Percentiles rank a stretch among this genome's conserved stretches.
Conservation (phyloP, 2,329 filamentous ascomycete genomes). For the Alternaria ethzedia region DNA sequence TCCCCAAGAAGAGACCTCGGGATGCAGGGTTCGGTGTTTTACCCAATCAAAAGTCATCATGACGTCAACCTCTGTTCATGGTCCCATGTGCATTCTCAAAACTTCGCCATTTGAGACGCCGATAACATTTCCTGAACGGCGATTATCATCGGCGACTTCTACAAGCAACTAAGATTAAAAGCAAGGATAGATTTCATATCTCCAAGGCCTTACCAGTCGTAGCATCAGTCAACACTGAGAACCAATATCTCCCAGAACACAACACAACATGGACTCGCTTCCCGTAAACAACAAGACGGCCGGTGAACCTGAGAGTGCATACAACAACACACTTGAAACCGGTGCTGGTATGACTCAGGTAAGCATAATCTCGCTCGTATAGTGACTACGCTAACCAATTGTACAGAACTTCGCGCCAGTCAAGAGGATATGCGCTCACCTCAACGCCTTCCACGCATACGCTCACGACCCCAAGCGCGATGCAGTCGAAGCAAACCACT, state of each 20-base stretch:
- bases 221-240: background rate
- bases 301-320: conserved; percentile 60
- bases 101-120: background rate
- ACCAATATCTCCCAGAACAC: background rate
- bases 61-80: conserved; percentile 9
- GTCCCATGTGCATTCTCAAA: background rate
- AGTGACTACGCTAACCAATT: background rate
- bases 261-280: conserved; percentile 40
- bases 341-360: conserved; percentile 67
- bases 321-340: conserved; percentile 66
- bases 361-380: background rate
- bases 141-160: background rate
- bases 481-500: conserved; percentile 80
- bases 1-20: background rate
- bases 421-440: conserved; percentile 78
- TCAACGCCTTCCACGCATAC: conserved; percentile 88
- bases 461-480: conserved; percentile 70
- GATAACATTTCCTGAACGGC: background rate
- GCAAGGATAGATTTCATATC: background rate
- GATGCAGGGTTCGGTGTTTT: background rate
- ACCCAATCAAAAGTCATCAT: conserved; percentile 11
- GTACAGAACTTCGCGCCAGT: conserved; percentile 68
- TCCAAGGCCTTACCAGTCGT: background rate
- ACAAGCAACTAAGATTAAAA: background rate
- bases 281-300: conserved; percentile 51